phyloP scores from a whole-genome alignment of 1,284 basidiomycete species.

The Apiotrichum laibachii region DNA sequence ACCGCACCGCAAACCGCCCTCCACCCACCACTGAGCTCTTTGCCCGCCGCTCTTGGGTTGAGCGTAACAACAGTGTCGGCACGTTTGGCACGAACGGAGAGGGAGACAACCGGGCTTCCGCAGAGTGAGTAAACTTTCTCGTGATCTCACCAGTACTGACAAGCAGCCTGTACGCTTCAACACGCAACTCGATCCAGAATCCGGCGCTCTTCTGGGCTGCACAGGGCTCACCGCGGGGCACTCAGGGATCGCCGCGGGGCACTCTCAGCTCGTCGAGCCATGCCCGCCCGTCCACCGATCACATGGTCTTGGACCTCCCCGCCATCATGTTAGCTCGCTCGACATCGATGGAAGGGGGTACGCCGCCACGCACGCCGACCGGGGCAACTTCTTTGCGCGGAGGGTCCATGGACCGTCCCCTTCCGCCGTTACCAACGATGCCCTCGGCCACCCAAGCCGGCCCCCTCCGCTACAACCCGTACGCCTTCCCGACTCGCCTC shows the following conservation, averaged over 20 bases:
- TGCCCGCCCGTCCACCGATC: neutral
- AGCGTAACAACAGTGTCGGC: constrained; percentile 18
- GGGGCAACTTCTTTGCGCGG: neutral
- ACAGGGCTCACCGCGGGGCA: neutral
- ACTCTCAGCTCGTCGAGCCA: neutral
- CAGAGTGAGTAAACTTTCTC: neutral
- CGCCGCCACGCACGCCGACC: neutral
- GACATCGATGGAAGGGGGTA: neutral
- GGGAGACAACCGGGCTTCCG: neutral
- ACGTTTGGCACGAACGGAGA: constrained; percentile 13
- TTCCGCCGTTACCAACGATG: neutral
- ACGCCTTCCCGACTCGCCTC: neutral
- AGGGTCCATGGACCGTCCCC: neutral
- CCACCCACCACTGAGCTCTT: neutral
- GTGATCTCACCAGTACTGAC: neutral
- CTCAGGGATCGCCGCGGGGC: neutral
- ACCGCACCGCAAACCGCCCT: neutral
- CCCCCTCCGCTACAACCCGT: neutral
- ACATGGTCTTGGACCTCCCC: too few relatives aligned
- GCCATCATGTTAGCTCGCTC: neutral
- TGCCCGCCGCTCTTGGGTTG: neutral
- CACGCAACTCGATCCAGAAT: neutral
- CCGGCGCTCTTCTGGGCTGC: neutral
- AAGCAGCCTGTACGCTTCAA: neutral
- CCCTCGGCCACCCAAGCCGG: neutral